phyloP scores from a whole-genome alignment of 306 rosid genomes.

The Macrotyloma uniflorum region DNA sequence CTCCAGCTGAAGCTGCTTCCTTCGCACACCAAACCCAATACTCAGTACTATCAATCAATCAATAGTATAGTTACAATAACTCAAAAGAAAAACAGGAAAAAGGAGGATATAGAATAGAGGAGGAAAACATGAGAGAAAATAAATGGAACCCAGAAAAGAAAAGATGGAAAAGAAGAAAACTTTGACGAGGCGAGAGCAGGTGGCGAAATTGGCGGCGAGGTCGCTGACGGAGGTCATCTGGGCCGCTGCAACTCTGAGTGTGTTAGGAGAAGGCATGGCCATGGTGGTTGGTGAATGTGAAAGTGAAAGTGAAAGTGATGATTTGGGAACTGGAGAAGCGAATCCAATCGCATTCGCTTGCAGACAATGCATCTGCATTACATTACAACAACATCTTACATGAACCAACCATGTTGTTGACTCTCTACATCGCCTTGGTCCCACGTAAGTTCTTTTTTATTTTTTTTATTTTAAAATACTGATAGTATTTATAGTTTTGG shows the following conservation, averaged over 20 bases:
- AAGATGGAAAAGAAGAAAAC: conserved; percentile 38
- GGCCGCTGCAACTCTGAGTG: conserved; percentile 89
- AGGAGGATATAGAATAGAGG: background rate
- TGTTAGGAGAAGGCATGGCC: conserved; percentile 56
- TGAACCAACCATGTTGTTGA: background rate
- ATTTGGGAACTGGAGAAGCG: background rate
- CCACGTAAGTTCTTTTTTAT: background rate
- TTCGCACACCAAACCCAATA: conserved; percentile 31
- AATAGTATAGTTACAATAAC: background rate
- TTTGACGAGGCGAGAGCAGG: conserved; percentile 77
- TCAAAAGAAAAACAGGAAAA: background rate
- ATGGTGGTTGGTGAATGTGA: background rate
- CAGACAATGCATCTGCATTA: background rate
- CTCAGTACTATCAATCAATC: background rate
- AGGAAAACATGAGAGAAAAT: background rate
- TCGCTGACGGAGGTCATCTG: conserved; percentile 93
- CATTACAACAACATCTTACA: background rate
- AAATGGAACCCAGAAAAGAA: background rate
- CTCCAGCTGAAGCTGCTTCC: conserved; percentile 96
- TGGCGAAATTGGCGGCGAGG: conserved; percentile 72
- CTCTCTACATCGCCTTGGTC: background rate
- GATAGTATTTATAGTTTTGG: no score
- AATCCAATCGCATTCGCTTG: background rate
- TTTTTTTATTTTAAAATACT: no score
- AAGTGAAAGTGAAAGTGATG: background rate